Conservation (phyloP, 352 stramenopile species). For the Phytophthora sansomeana region DNA sequence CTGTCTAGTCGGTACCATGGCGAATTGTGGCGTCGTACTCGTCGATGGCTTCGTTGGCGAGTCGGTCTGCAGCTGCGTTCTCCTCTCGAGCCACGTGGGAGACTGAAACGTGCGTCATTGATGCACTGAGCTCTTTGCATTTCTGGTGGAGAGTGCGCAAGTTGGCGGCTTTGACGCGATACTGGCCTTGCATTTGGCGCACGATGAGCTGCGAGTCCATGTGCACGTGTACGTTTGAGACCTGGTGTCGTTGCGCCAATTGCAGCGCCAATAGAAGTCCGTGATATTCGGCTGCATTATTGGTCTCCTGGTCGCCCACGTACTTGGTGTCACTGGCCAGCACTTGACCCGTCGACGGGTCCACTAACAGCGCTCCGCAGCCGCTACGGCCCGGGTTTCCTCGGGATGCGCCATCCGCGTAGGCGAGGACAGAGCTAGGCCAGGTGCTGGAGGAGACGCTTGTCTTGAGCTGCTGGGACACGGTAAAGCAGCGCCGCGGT, state of each 20-base stretch:
- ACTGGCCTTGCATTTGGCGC: constrained; percentile 75
- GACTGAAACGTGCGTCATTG: constrained; percentile 54
- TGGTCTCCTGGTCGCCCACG: constrained; percentile 69
- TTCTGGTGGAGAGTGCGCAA: constrained; percentile 53
- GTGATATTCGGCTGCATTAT: constrained; percentile 81
- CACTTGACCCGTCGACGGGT: constrained; percentile 45
- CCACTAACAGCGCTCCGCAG: constrained; percentile 68
- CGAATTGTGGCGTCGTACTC: constrained; percentile 21
- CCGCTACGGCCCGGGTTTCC: constrained; percentile 71
- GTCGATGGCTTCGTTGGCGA: constrained; percentile 79
- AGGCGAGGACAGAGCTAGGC: constrained; percentile 43
- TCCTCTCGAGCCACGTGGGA: constrained; percentile 56
- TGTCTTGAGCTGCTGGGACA: not conserved
- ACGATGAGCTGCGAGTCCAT: constrained; percentile 88
- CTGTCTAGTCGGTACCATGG: not conserved
- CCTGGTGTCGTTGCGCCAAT: constrained; percentile 51
- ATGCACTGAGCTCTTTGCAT: constrained; percentile 44
- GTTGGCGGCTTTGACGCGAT: constrained; percentile 74
- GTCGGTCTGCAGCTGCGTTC: constrained; percentile 62
- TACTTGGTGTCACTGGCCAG: constrained; percentile 53
- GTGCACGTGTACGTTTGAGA: constrained; percentile 53
- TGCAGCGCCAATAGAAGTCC: constrained; percentile 67
- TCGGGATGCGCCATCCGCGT: constrained; percentile 74
- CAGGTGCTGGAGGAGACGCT: not conserved
- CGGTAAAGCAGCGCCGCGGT: constrained; percentile 12